Percentiles rank a stretch among this genome's conserved stretches.
Conservation (phyloP, 1,139 yeast genomes). For the Suhomyces maxii region DNA sequence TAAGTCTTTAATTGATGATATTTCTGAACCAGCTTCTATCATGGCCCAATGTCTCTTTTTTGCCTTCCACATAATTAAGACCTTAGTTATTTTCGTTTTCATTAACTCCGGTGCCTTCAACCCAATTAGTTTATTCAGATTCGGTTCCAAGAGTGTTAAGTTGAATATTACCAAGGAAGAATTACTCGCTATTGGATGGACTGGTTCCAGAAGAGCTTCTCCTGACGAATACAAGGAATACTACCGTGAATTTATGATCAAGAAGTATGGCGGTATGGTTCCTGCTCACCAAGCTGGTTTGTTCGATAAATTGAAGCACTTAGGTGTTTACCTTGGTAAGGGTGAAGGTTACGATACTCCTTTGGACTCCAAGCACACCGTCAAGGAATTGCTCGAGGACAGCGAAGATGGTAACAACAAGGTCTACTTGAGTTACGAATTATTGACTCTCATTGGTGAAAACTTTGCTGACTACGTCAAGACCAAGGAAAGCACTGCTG, state of each 20-base stretch:
- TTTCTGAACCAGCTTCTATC: constrained; percentile 37
- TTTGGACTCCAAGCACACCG: constrained; percentile 28
- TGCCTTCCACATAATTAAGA: constrained; percentile 65
- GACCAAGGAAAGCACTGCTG: constrained; percentile 30
- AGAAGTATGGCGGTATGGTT: constrained; percentile 74
- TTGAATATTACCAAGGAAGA: constrained; percentile 50
- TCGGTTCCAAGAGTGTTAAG: constrained; percentile 28
- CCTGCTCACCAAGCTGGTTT: constrained; percentile 76
- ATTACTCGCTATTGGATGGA: constrained; percentile 81
- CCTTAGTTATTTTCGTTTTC: constrained; percentile 53
- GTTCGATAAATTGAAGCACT: constrained; percentile 55
- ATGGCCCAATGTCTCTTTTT: constrained; percentile 70
- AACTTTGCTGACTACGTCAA: constrained; percentile 41
- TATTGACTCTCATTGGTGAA: constrained; percentile 51
- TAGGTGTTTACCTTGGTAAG: constrained; percentile 61
- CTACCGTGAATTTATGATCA: constrained; percentile 65
- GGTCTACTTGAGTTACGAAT: constrained; percentile 54
- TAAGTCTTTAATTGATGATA: constrained; percentile 48
- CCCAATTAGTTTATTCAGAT: constrained; percentile 49
- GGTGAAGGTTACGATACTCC: constrained; percentile 88
- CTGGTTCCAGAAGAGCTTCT: constrained; percentile 77
- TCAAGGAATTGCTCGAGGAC: constrained; percentile 25
- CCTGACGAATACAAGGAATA: constrained; percentile 70
- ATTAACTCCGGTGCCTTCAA: constrained; percentile 73
- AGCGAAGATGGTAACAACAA: constrained; percentile 25